Conservation (phyloP, 257 asterid genomes). For the Gardenia jasminoides region DNA sequence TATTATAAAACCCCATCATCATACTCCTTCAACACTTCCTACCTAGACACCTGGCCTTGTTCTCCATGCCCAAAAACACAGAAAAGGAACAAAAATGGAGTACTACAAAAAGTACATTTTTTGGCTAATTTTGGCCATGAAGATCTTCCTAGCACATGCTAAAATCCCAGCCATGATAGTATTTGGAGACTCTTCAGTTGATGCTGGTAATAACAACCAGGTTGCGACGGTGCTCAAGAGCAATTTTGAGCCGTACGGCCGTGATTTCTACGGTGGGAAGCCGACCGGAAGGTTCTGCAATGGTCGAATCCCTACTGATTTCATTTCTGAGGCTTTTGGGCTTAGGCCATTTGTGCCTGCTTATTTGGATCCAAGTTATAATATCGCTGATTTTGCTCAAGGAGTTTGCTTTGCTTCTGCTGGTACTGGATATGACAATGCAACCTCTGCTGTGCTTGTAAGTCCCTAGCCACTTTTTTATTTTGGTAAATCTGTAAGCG, state of each 20-base stretch:
- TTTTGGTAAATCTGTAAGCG: no score
- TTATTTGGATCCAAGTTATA: slow-evolving; percentile 62
- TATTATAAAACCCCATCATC: background rate
- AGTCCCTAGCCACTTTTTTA: slow-evolving; percentile 21
- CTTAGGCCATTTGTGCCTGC: slow-evolving; percentile 88
- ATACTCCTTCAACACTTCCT: background rate
- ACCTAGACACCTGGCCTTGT: background rate
- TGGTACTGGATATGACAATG: slow-evolving; percentile 79
- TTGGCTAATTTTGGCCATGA: background rate
- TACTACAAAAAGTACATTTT: background rate
- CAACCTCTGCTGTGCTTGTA: slow-evolving; percentile 77
- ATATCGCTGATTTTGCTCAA: slow-evolving; percentile 62
- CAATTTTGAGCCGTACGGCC: slow-evolving; percentile 86
- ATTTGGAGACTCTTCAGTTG: slow-evolving; percentile 90
- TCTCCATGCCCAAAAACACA: background rate
- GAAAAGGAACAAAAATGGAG: background rate
- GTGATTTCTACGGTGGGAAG: slow-evolving; percentile 67
- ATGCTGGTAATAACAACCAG: slow-evolving; percentile 83
- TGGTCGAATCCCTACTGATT: slow-evolving; percentile 87
- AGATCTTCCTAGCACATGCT: slow-evolving; percentile 1
- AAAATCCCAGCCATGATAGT: slow-evolving; percentile 80
- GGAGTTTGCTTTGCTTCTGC: slow-evolving; percentile 97
- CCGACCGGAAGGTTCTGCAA: slow-evolving; percentile 86
- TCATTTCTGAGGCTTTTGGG: slow-evolving; percentile 74
- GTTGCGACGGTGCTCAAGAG: slow-evolving; percentile 71